Evolutionary conservation across 2,329 filamentous ascomycete genomes (phyloP).

Genomic region (Didymella arachidicola): DNA sequence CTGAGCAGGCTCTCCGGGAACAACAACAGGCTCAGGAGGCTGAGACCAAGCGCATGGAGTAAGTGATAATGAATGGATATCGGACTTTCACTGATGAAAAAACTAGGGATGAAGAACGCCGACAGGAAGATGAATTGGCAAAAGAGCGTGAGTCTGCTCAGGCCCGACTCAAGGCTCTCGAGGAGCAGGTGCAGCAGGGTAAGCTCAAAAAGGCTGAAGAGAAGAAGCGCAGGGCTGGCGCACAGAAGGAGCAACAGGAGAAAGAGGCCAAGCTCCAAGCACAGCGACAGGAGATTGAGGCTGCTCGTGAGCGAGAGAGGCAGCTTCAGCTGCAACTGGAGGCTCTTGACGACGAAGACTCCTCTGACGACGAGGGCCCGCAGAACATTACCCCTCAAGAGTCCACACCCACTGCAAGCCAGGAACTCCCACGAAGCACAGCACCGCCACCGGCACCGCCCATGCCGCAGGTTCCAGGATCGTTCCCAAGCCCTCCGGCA

Average conservation of each 20-base stretch:
- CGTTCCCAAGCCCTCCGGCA: constrained; percentile 55
- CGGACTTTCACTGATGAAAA: constrained; percentile 33
- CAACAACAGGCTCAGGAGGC: constrained; percentile 79
- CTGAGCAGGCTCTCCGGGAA: constrained; percentile 65
- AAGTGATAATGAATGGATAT: constrained; percentile 56
- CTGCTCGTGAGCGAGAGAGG: constrained; percentile 85
- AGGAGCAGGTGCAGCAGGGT: constrained; percentile 91
- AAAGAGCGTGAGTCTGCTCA: constrained; percentile 82
- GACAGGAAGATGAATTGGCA: constrained; percentile 81
- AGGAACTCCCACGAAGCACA: constrained; percentile 57
- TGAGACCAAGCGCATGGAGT: constrained; percentile 82
- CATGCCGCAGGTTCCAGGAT: constrained; percentile 55
- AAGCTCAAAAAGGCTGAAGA: constrained; percentile 97
- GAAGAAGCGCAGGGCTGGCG: constrained; percentile 89
- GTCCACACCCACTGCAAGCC: constrained; percentile 66
- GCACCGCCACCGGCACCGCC: constrained; percentile 59
- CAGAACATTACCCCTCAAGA: constrained; percentile 71
- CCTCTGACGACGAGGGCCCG: constrained; percentile 78
- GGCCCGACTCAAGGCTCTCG: constrained; percentile 83
- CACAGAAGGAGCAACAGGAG: constrained; percentile 83
- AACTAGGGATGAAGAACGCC: constrained; percentile 72
- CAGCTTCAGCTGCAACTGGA: constrained; percentile 90
- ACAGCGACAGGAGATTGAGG: constrained; percentile 90
- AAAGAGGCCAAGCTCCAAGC: constrained; percentile 85
- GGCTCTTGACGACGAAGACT: constrained; percentile 71